phyloP scores from a whole-genome alignment of 164 flowering plant genomes.

The Protea cynaroides region DNA sequence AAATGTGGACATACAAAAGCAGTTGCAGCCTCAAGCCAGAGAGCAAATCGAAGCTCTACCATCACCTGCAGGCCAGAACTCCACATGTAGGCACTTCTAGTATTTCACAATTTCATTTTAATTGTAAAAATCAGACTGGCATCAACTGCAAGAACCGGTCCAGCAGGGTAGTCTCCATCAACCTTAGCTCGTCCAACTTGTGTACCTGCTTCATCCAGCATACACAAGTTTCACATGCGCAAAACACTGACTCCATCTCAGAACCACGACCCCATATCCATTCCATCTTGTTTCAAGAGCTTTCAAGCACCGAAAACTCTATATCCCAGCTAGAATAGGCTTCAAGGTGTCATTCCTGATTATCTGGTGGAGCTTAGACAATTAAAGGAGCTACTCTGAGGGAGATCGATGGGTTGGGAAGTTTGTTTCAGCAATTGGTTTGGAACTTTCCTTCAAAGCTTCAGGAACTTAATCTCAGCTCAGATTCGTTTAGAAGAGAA shows the following conservation, averaged over 20 bases:
- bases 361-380: slow-evolving; percentile 25
- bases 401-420: slow-evolving; percentile 42
- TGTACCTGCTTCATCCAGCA: slow-evolving; percentile 49
- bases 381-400: slow-evolving; percentile 44
- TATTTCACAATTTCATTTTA: slow-evolving; percentile 1
- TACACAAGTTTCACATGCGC: slow-evolving; percentile 50
- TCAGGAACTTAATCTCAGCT: slow-evolving; percentile 44
- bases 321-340: slow-evolving; percentile 49
- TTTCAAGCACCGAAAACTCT: slow-evolving; percentile 36
- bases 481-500: slow-evolving; percentile 46
- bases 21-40: too few relatives aligned
- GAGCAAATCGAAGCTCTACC: too few relatives aligned
- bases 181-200: slow-evolving; percentile 38
- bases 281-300: slow-evolving; percentile 57
- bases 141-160: slow-evolving; percentile 39
- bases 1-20: too few relatives aligned
- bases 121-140: slow-evolving; percentile 65
- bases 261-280: slow-evolving; percentile 41
- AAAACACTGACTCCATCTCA: slow-evolving; percentile 41
- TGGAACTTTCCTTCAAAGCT: slow-evolving; percentile 57
- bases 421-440: slow-evolving; percentile 51
- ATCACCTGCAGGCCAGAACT: too few relatives aligned
- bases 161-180: slow-evolving; percentile 48
- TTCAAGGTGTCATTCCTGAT: slow-evolving; percentile 50
- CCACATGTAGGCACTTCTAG: too few relatives aligned